Evolutionary conservation across 169 alveolate genomes (phyloP).

Genomic region (Neospora caninum): DNA sequence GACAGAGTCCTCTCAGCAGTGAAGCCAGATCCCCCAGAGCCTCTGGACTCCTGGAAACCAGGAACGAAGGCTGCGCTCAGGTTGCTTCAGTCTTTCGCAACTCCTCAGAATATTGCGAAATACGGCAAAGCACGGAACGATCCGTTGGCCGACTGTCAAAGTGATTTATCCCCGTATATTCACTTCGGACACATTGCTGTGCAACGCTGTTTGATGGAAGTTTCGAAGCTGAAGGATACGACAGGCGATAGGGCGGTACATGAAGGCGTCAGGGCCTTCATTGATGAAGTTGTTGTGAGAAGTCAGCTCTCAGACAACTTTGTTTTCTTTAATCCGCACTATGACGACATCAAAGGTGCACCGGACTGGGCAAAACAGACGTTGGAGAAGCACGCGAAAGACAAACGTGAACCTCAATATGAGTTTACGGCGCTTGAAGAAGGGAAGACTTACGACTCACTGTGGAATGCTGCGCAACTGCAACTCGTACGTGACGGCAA

Average conservation of each 20-base stretch:
- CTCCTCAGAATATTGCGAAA: neutral
- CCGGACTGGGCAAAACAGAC: slow-evolving; percentile 84
- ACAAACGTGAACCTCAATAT: slow-evolving; percentile 74
- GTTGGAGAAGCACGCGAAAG: slow-evolving; percentile 74
- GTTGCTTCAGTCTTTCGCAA: neutral
- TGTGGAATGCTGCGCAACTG: slow-evolving; percentile 83
- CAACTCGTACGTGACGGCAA: slow-evolving; percentile 80
- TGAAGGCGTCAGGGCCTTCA: slow-evolving; percentile 49
- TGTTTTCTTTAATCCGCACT: slow-evolving; percentile 75
- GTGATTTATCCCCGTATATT: slow-evolving; percentile 72
- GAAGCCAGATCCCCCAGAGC: slow-evolving; percentile 29
- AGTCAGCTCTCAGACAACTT: slow-evolving; percentile 80
- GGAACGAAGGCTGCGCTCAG: slow-evolving; percentile 34
- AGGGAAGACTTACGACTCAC: slow-evolving; percentile 81
- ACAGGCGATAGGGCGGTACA: neutral
- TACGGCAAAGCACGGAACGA: slow-evolving; percentile 49
- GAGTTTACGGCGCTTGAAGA: slow-evolving; percentile 71
- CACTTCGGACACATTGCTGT: slow-evolving; percentile 73
- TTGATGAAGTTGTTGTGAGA: slow-evolving; percentile 71
- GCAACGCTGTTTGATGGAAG: slow-evolving; percentile 70
- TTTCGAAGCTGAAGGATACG: slow-evolving; percentile 21
- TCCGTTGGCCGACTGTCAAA: slow-evolving; percentile 45
- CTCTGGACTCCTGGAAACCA: slow-evolving; percentile 40
- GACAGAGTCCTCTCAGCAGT: neutral
- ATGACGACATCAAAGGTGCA: slow-evolving; percentile 79